phyloP scores from a whole-genome alignment of 176 grass and related monocot genomes.

The Urochloa ruziziensis region DNA sequence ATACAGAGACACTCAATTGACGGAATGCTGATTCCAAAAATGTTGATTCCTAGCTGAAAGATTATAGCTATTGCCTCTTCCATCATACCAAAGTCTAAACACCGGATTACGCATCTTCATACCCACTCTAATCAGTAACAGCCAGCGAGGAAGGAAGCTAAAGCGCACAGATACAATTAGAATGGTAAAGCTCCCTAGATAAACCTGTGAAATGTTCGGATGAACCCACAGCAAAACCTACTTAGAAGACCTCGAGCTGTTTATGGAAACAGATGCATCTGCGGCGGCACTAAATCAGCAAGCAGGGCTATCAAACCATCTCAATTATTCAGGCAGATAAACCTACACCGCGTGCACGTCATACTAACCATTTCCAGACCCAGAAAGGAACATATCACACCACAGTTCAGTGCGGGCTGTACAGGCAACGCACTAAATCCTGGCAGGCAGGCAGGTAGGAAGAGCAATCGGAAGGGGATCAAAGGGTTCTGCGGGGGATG shows the following conservation, averaged over 20 bases:
- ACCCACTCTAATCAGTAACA: background rate
- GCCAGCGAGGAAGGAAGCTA: background rate
- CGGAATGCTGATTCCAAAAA: too few species aligned
- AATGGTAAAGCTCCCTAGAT: background rate
- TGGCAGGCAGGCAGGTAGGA: too few species aligned
- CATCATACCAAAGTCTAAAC: background rate
- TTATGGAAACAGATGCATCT: background rate
- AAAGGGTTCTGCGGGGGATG: background rate
- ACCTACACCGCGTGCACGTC: background rate
- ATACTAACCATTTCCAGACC: background rate
- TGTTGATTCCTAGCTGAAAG: background rate
- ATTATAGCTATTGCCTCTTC: background rate
- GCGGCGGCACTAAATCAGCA: background rate
- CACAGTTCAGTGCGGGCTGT: background rate
- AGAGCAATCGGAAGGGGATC: background rate
- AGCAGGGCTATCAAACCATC: background rate
- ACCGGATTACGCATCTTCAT: background rate
- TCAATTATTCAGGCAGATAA: background rate
- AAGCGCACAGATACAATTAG: background rate
- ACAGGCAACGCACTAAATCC: background rate
- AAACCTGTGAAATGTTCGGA: background rate
- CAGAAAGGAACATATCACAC: background rate
- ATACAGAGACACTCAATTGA: background rate
- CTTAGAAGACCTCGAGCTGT: background rate
- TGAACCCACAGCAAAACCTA: background rate